A percentile compares a stretch with the other conserved stretches of the same genome.
Evolutionary conservation across 768 basidiomycete species (phyloP).

Genomic region (Russula foetens): DNA sequence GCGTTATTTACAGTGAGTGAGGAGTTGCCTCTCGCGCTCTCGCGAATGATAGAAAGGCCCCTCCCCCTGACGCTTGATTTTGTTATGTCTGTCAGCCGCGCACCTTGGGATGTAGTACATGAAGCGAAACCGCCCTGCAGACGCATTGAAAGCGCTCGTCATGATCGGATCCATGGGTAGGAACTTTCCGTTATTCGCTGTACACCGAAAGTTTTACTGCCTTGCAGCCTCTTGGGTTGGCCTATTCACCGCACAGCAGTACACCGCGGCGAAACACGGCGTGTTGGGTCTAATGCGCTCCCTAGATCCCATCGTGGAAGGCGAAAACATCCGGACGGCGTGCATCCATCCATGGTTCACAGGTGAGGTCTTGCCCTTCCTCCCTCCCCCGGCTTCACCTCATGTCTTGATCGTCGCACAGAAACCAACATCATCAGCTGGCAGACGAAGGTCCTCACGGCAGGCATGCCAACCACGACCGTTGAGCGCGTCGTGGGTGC

Average conservation of each 20-base stretch:
- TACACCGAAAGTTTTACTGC: not conserved
- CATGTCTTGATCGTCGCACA: conserved; percentile 11
- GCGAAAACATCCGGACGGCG: conserved; percentile 36
- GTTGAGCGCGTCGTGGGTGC: conserved; percentile 42
- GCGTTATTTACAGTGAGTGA: conserved; percentile 44
- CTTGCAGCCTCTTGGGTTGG: conserved; percentile 41
- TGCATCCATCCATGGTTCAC: conserved; percentile 49
- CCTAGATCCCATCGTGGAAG: conserved; percentile 30
- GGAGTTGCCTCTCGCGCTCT: conserved; percentile 21
- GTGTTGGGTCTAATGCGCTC: conserved; percentile 46
- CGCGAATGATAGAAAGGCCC: not conserved
- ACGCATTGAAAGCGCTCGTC: conserved; percentile 41
- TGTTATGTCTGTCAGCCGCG: conserved; percentile 29
- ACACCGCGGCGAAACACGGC: conserved; percentile 47
- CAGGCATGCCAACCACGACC: conserved; percentile 43
- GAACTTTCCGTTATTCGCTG: not conserved
- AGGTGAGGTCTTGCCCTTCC: conserved; percentile 26
- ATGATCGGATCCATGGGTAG: conserved; percentile 49
- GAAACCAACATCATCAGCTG: conserved; percentile 41
- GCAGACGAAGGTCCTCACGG: conserved; percentile 34
- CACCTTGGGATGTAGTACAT: conserved; percentile 48
- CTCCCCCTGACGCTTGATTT: not conserved
- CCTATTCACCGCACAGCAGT: conserved; percentile 37
- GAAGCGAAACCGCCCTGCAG: conserved; percentile 27
- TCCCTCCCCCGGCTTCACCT: not conserved